These are phyloP conservation scores for Berkeleyomyces basicola DNA, from an alignment of 2,329 filamentous ascomycete genomes.

Conservation along the genomic window DNA sequence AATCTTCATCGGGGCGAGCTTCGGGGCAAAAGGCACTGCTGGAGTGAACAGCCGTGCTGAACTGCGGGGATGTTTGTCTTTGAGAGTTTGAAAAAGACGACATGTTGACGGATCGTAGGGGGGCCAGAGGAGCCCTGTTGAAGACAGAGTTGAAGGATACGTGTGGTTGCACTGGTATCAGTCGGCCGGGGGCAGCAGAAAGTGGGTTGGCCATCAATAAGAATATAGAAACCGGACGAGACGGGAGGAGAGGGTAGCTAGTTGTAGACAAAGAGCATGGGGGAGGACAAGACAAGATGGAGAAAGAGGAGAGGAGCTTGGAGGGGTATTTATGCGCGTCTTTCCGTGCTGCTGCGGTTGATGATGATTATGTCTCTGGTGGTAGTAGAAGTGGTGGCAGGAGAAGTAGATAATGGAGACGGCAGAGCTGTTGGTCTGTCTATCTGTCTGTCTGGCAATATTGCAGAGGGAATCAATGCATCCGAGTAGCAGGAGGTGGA, in stretches of 20 bases:
- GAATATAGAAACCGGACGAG: too few species aligned
- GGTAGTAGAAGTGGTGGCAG: background rate
- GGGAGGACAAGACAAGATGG: background rate
- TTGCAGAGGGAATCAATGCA: too few species aligned
- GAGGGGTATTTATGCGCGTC: background rate
- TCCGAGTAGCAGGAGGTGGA: background rate
- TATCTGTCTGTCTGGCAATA: too few species aligned
- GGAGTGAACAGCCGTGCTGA: slow-evolving; percentile 26
- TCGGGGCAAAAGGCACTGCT: slow-evolving; percentile 92
- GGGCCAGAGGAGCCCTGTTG: background rate
- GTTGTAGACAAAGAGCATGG: background rate
- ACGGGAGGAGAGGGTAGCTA: too few species aligned
- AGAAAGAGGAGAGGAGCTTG: background rate
- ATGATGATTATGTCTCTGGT: too few species aligned
- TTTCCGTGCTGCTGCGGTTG: too few species aligned
- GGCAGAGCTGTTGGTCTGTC: too few species aligned
- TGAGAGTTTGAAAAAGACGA: background rate
- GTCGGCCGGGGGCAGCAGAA: background rate
- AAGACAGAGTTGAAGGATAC: background rate
- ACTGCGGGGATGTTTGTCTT: background rate
- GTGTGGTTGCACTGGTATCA: background rate
- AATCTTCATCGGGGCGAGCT: slow-evolving; percentile 92
- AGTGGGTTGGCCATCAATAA: background rate
- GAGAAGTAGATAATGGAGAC: background rate
- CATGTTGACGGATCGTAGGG: background rate